Evolutionary conservation across 441 rosid genomes (phyloP), one percentile per base, ranked within the genome.

Genomic region (Gossypium davidsonii): DNA sequence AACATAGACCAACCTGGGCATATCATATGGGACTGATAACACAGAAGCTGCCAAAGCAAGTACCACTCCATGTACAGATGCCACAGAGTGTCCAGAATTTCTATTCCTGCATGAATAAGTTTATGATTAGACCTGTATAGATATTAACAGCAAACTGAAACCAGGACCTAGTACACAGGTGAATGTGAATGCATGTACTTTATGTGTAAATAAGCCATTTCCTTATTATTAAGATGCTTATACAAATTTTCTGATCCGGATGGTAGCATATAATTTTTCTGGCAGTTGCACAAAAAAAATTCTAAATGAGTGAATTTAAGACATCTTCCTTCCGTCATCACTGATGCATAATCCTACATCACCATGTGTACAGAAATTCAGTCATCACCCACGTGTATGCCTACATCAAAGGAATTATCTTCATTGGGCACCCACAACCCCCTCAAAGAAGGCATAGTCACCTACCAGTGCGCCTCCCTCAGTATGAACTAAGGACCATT

Each of bases 41-140:
- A 91, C 99, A 55, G 97, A 89, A 82, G 99, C 99, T 28, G 87
- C 95, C 83, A 95, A 84, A 76, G 98, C 99, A 81, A 95, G 99
- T 78, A 93, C 96, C 37, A 95, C 93, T 11, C 99, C 99, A 78
- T 93, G 99, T 70, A 87, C 82, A 73, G 85, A 85, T 37, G 99
- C 91, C 4, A 88, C 60, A 23, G 91, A 82, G 60, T 78, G 87
- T 39, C 76, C 80, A 46, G 86, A 76, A 76, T 79, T 85, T 71
- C 25, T 9, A 57, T 78, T 88, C 87, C 99, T 91, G 86, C 80
- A 86, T 57, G 73, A 73, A 76, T 2, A 28, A 53, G 28, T 17
- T 31, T 75, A 78, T 15, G 23, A 21, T 56, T 20, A 42, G 61
- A 71, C 58, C 17, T 11, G 21, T 6, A 49, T 26, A 25, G 37